Evolutionary conservation across 768 basidiomycete species (phyloP), one percentile per base, ranked within the genome.

Genomic region (Boletus huronensis): DNA sequence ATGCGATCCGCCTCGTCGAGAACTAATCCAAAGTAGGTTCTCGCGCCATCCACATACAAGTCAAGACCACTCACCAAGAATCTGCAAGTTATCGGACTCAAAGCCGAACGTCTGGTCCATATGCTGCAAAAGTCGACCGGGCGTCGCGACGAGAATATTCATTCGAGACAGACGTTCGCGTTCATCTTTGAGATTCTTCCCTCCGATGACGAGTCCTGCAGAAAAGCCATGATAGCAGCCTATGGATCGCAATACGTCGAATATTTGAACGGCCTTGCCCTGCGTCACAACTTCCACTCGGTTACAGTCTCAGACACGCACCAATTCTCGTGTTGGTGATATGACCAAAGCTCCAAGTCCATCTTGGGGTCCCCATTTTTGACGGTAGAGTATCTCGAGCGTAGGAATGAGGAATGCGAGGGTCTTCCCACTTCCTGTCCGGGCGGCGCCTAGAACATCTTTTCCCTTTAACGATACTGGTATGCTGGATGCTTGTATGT

Each of bases 91-190:
- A 58, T 88, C 87, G 26, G 85, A 84, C 54, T 94, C 93, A 58
- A 99, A 97, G 1, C 95, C 95, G 50, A 94, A 82, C 3, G 97
- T 98, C 71, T 98, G 94, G 68, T 98, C 97, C 88, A 99, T 90
- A 70, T 99, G 97, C 64, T 99, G 97, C 42, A 99, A 75, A 40
- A 99, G 76, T 42, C 96, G 81, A 25, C 96, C 96, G 5, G 96
- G 96, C 5, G 96, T 98, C 2, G 96, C 96, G 16, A 99, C 91
- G n/a, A 99, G 81, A 54, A 99, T 97, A 64, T 99, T 99, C 94
- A 98, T 98, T 39, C 91, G 80, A 10, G 87, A 79, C 40, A 99
- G 71, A 7, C 96, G 79, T 21, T 95, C 94, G 35, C 83, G 78
- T 69, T 99, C 96, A 57, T 96, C 94, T 67, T 93, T 94, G 46